Evolutionary conservation across 2,329 filamentous ascomycete species (phyloP).

Genomic region (Verticillium nubilum): DNA sequence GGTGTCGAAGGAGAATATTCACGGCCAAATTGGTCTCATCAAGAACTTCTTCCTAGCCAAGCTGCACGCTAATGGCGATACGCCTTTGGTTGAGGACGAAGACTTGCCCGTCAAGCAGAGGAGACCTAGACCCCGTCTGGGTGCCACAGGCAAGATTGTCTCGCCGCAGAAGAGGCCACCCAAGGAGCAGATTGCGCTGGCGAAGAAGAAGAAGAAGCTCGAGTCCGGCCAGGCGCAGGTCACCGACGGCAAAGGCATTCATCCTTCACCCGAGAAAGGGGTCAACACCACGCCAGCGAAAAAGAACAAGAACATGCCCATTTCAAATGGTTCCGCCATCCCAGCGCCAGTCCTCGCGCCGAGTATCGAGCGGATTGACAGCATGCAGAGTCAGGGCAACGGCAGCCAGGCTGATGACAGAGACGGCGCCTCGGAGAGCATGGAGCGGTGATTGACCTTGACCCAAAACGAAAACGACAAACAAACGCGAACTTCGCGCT

Average conservation of each 20-base stretch:
- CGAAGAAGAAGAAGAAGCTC: conserved; percentile 83
- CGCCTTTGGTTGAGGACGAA: conserved; percentile 82
- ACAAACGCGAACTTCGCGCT: background rate
- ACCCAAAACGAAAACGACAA: background rate
- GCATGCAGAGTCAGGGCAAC: conserved; percentile 51
- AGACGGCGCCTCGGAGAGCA: conserved; percentile 68
- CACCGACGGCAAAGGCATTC: conserved; percentile 37
- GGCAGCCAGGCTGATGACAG: conserved; percentile 59
- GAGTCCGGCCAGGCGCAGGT: conserved; percentile 47
- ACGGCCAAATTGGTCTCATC: conserved; percentile 78
- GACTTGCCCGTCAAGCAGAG: conserved; percentile 91
- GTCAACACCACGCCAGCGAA: conserved; percentile 40
- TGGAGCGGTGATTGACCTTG: conserved; percentile 30
- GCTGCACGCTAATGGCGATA: conserved; percentile 69
- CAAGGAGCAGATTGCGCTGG: conserved; percentile 75
- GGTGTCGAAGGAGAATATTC: conserved; percentile 72
- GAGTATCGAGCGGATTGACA: conserved; percentile 54
- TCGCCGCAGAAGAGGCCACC: conserved; percentile 77
- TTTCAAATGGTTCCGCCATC: conserved; percentile 28
- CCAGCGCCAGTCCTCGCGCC: conserved; percentile 24
- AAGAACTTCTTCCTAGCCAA: conserved; percentile 90
- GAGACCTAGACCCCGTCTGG: conserved; percentile 60
- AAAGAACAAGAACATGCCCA: conserved; percentile 40
- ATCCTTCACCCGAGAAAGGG: conserved; percentile 27
- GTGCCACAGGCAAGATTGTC: conserved; percentile 77